Percentiles rank a stretch among this genome's conserved stretches.
Conservation (phyloP, 2,329 filamentous ascomycete genomes). For the Xylaria sp. region DNA sequence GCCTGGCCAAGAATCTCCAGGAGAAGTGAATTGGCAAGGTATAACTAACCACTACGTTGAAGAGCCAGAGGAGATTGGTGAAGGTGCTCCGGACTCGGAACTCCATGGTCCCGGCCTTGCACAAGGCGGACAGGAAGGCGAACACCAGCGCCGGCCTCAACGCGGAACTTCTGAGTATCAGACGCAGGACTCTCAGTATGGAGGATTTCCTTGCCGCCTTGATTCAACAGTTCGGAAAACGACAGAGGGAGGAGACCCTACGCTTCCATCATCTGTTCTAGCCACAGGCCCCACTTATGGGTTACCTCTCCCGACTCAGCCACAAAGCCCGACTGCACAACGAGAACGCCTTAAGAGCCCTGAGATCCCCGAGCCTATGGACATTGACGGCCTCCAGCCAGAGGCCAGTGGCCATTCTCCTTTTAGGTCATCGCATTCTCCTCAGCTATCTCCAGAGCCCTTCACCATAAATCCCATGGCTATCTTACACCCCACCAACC, state of each 20-base stretch:
- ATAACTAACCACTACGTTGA: conserved; percentile 30
- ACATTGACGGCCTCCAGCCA: conserved; percentile 35
- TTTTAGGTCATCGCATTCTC: conserved; percentile 39
- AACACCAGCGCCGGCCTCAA: conserved; percentile 27
- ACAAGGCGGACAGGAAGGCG: conserved; percentile 14
- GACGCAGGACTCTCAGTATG: conserved; percentile 33
- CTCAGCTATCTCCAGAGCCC: conserved; percentile 35
- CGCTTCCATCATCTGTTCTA: conserved; percentile 39
- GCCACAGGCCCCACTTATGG: conserved; percentile 36
- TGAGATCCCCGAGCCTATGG: conserved; percentile 44
- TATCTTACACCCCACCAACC: conserved; percentile 42
- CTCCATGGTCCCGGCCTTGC: conserved; percentile 10
- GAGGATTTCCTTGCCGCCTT: conserved; percentile 31
- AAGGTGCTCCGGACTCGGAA: conserved; percentile 16
- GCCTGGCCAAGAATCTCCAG: conserved; percentile 21
- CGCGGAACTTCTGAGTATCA: conserved; percentile 22
- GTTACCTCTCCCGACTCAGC: conserved; percentile 40
- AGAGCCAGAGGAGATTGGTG: conserved; percentile 38
- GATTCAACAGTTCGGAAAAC: conserved; percentile 37
- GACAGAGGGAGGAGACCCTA: conserved; percentile 37
- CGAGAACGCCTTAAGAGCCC: conserved; percentile 43
- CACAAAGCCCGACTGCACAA: conserved; percentile 35
- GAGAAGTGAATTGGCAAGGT: conserved; percentile 20
- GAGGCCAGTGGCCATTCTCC: conserved; percentile 32
- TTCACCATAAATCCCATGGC: conserved; percentile 43